Conservation (phyloP, 306 rosid species). For the Trifolium fragiferum region DNA sequence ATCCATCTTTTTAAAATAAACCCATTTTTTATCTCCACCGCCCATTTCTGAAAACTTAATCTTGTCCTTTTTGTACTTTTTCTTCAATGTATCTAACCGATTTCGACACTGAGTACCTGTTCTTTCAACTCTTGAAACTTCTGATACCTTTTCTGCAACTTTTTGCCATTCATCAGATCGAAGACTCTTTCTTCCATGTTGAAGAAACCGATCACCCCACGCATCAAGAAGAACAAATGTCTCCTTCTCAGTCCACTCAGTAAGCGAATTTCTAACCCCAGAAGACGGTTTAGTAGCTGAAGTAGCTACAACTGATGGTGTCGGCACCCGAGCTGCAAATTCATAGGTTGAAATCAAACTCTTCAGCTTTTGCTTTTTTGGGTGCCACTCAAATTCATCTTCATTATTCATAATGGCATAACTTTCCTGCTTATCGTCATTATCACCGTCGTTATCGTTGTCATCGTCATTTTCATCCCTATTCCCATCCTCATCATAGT, state of each 20-base stretch:
- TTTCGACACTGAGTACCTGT: slow-evolving; percentile 88
- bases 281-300: slow-evolving; percentile 58
- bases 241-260: slow-evolving; percentile 85
- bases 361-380: slow-evolving; percentile 76
- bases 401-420: slow-evolving; percentile 44
- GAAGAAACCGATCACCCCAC: slow-evolving; percentile 89
- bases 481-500: slow-evolving; percentile 29
- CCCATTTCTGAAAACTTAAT: slow-evolving; percentile 49
- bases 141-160: slow-evolving; percentile 84
- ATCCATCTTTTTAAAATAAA: slow-evolving; percentile 79
- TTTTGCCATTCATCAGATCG: slow-evolving; percentile 93
- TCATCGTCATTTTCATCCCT: slow-evolving; percentile 24
- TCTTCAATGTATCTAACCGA: slow-evolving; percentile 85
- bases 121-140: slow-evolving; percentile 74
- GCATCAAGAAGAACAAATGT: slow-evolving; percentile 81
- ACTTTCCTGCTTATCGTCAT: slow-evolving; percentile 45
- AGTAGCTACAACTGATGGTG: slow-evolving; percentile 45
- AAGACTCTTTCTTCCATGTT: slow-evolving; percentile 85
- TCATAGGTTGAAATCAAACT: slow-evolving; percentile 77
- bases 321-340: slow-evolving; percentile 71
- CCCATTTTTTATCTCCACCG: slow-evolving; percentile 65
- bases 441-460: slow-evolving; percentile 34
- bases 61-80: slow-evolving; percentile 91
- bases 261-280: slow-evolving; percentile 74
- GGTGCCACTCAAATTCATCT: slow-evolving; percentile 64